phyloP scores from a whole-genome alignment of 2,329 filamentous ascomycete species.

The Scleromitrula shiraiana region DNA sequence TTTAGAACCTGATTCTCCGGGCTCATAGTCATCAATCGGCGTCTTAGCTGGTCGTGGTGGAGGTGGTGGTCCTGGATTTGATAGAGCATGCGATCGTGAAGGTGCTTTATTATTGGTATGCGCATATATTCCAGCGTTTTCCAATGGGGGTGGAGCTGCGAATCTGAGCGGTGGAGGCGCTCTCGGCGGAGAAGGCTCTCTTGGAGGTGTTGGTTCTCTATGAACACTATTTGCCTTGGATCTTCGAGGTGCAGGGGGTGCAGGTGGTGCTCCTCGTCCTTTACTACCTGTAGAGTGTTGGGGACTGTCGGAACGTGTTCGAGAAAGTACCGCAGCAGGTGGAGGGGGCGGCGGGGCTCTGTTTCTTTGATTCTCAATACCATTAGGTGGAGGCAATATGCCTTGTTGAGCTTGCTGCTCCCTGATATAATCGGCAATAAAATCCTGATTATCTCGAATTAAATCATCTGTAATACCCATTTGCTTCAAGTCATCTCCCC shows the following conservation, averaged over 20 bases:
- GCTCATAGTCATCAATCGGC: conserved; percentile 57
- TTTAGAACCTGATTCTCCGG: conserved; percentile 39
- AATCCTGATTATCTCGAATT: conserved; percentile 60
- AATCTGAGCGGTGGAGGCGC: conserved; percentile 59
- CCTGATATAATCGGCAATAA: conserved; percentile 57
- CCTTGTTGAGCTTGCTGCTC: conserved; percentile 43
- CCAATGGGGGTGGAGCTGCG: conserved; percentile 76
- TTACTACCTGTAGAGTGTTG: conserved; percentile 22
- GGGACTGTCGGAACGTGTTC: conserved; percentile 27
- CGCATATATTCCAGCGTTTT: conserved; percentile 84
- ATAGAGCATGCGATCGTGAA: conserved; percentile 39
- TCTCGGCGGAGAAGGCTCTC: conserved; percentile 60
- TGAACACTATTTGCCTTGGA: conserved; percentile 44
- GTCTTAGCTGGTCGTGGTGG: conserved; percentile 64
- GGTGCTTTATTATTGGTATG: conserved; percentile 41
- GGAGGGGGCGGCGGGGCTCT: conserved; percentile 55
- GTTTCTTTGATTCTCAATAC: conserved; percentile 36
- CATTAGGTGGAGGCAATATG: conserved; percentile 32
- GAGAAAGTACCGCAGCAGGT: conserved; percentile 38
- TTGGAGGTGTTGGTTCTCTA: conserved; percentile 51
- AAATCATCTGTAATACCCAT: conserved; percentile 60
- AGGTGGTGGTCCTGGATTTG: conserved; percentile 55
- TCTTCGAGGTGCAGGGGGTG: conserved; percentile 53
- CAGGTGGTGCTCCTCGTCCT: conserved; percentile 37
- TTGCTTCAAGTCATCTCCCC: conserved; percentile 53